Evolutionary conservation across 768 basidiomycete species (phyloP), one percentile per base, ranked within the genome.

Genomic region (Leccinum disarticulatum): DNA sequence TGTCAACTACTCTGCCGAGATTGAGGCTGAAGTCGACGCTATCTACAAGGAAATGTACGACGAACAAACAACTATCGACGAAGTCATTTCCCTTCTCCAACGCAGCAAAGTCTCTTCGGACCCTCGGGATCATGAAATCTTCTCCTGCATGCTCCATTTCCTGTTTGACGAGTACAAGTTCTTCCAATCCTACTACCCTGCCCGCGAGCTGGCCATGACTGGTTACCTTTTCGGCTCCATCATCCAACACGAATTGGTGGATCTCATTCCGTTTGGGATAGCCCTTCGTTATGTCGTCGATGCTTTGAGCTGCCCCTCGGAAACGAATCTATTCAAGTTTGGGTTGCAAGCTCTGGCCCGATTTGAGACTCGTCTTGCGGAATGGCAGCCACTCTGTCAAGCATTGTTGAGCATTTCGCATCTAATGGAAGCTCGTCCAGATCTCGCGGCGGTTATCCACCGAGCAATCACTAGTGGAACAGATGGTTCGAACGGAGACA

Each of bases 81-180:
- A 96, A 62, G 94, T 98, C 63, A 91, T 98, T 61, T 77, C 83
- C 28, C 87, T 94, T 77, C 86, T 99, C 28, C 90, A 92, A 74
- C 84, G 87, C 56, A 85, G 87, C 78, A 94, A 95, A 70, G 84
- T 83, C 53, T 95, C 95, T 31, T 81, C 84, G 33, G 91, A 89
- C 65, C 76, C 87, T 49, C 86, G 87, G 57, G 95, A 98, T 66
- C 93, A 96, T 72, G 94, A 98, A 76, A 86, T 97, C 62, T 98
- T 98, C 71, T 97, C 95, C n/a, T 98, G 95, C 84, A 97, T 97
- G 87, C 88, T 99, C 54, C 95, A 98, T 78, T 96, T 97, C 81
- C 85, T 99, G 48, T 98, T 99, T 76, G 97, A 98, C 84, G 97
- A 99, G 77, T 97, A 97, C 86, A 95, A 95, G 70, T 99, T 98